Evolutionary conservation across 148 eudicot genomes (phyloP).

Genomic region (Vaccinium corymbosum): DNA sequence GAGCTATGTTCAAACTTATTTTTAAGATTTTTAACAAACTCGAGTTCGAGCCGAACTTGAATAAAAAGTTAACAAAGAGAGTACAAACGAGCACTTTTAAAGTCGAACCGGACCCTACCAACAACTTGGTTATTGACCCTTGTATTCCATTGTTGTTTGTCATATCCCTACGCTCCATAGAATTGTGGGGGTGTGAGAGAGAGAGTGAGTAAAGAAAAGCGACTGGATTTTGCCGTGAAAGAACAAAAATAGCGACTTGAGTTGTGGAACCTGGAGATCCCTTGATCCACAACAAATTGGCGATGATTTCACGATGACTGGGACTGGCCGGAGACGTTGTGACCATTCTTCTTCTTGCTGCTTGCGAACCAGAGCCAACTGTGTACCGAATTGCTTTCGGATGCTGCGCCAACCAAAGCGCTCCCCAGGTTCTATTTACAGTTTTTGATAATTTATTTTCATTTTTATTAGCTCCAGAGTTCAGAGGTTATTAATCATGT

Average conservation of each 20-base stretch:
- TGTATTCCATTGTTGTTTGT: too few species aligned
- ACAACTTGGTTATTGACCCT: too few species aligned
- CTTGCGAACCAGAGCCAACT: conserved; percentile 12
- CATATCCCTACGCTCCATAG: too few species aligned
- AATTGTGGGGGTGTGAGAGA: neutral
- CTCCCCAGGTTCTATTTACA: conserved; percentile 38
- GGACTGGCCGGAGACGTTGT: neutral
- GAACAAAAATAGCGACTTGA: neutral
- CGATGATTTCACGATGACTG: conserved; percentile 8
- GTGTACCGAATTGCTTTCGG: conserved; percentile 62
- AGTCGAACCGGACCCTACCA: too few species aligned
- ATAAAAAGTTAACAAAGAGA: too few species aligned
- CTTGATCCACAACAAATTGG: neutral
- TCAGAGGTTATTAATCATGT: too few species aligned
- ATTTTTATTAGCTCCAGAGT: neutral
- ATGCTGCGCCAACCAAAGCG: conserved; percentile 62
- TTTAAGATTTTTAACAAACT: too few species aligned
- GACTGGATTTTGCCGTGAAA: neutral
- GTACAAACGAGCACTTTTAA: too few species aligned
- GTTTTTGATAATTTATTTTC: neutral
- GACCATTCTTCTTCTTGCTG: neutral
- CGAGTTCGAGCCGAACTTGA: too few species aligned
- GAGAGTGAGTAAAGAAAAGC: neutral
- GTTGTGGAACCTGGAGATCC: neutral
- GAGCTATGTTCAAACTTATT: too few species aligned